phyloP scores from a whole-genome alignment of 192 early-diverging fungal genomes.

The Umbelopsis ramanniana region DNA sequence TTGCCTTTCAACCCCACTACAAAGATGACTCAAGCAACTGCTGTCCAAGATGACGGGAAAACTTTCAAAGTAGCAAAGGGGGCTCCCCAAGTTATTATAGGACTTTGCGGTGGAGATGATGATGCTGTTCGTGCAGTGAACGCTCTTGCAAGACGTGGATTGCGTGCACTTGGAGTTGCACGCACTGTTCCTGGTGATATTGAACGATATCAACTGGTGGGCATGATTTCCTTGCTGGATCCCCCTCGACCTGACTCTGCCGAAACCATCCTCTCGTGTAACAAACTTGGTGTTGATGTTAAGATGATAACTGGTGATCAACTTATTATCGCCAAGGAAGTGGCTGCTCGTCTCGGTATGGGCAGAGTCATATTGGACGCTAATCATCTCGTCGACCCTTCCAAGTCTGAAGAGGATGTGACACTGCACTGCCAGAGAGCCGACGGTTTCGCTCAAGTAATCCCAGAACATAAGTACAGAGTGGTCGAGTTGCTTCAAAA shows the following conservation, averaged over 20 bases:
- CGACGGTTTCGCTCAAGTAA: slow-evolving; percentile 94
- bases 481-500: slow-evolving; percentile 91
- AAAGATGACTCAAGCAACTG: slow-evolving; percentile 87
- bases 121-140: slow-evolving; percentile 84
- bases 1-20: slow-evolving; percentile 88
- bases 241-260: slow-evolving; percentile 84
- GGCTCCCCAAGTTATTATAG: slow-evolving; percentile 89
- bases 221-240: slow-evolving; percentile 85
- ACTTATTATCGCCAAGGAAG: slow-evolving; percentile 86
- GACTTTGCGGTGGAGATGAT: slow-evolving; percentile 77
- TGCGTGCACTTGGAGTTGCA: slow-evolving; percentile 86
- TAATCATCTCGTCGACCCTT: slow-evolving; percentile 73
- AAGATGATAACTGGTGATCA: slow-evolving; percentile 96
- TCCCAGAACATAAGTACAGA: slow-evolving; percentile 94
- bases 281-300: slow-evolving; percentile 78
- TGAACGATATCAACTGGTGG: slow-evolving; percentile 76
- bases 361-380: slow-evolving; percentile 86
- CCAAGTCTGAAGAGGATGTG: slow-evolving; percentile 74
- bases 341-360: slow-evolving; percentile 87
- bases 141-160: slow-evolving; percentile 79
- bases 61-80: slow-evolving; percentile 90
- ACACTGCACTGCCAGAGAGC: slow-evolving; percentile 80
- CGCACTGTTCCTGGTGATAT: slow-evolving; percentile 70
- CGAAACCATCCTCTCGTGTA: slow-evolving; percentile 79
- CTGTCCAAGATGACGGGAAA: slow-evolving; percentile 68